Conservation (phyloP, 2,329 filamentous ascomycete genomes). For the Calonectria pseudoreteaudii region DNA sequence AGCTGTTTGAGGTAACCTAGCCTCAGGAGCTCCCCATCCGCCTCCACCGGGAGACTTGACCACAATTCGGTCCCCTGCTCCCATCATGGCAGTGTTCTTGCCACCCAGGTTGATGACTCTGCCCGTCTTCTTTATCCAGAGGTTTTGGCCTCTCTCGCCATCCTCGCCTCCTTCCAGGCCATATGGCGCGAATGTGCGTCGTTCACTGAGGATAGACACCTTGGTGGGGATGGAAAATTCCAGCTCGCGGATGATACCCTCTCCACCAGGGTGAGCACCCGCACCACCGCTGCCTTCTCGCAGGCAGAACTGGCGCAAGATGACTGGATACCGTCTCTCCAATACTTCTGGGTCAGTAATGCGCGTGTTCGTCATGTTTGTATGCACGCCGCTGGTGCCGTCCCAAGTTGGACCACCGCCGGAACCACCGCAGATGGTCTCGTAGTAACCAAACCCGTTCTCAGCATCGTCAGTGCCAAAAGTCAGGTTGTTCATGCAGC, state of each 20-base stretch:
- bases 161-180: slow-evolving; percentile 86
- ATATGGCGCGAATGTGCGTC: slow-evolving; percentile 74
- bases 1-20: neutral
- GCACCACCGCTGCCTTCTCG: slow-evolving; percentile 70
- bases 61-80: slow-evolving; percentile 15
- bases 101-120: slow-evolving; percentile 41
- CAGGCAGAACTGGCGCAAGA: slow-evolving; percentile 76
- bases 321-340: slow-evolving; percentile 71
- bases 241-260: slow-evolving; percentile 80
- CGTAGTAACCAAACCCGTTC: slow-evolving; percentile 60
- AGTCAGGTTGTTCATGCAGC: slow-evolving; percentile 85
- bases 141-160: slow-evolving; percentile 81
- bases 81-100: slow-evolving; percentile 26
- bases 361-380: slow-evolving; percentile 79
- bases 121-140: slow-evolving; percentile 78
- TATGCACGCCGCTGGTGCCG: slow-evolving; percentile 54
- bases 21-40: slow-evolving; percentile 14
- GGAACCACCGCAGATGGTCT: slow-evolving; percentile 72
- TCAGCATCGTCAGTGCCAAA: slow-evolving; percentile 73
- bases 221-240: slow-evolving; percentile 81
- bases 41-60: slow-evolving; percentile 23
- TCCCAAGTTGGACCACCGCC: slow-evolving; percentile 71
- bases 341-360: slow-evolving; percentile 67
- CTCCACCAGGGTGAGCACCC: slow-evolving; percentile 76
- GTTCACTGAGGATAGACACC: slow-evolving; percentile 79